Evolutionary conservation across 306 rosid species (phyloP), one percentile per base, ranked within the genome.

Genomic region (Macrotyloma uniflorum): DNA sequence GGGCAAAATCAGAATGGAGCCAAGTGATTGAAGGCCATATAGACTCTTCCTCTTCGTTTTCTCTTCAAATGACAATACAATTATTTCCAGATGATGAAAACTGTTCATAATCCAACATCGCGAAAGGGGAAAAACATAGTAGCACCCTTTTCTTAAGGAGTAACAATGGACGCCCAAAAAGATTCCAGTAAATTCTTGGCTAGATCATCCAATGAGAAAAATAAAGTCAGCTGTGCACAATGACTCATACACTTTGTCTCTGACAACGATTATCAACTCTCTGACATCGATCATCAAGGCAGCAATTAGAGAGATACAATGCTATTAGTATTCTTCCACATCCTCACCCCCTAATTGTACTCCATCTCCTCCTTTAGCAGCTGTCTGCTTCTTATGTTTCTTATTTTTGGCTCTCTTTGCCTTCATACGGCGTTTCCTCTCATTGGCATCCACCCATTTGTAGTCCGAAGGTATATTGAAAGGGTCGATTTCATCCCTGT

Each of bases 381-480:
- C 83, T 1, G 90, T 74, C 55, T 84, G 94, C 84, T 87, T 93
- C 89, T 85, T 90, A 54, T 91, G 89, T 83, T 88, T 96, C 88
- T 77, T 93, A 89, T 72, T 89, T 86, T 83, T 93, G 68, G 97
- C 99, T 85, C 89, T 93, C 90, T 96, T 96, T 38, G 94, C 97
- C 82, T 93, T 96, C 87, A 89, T 75, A 3, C 99, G 90, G 70
- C 97, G 97, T 83, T 96, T 96, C 88, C 87, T 93, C 96, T 96
- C 98, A 24, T 85, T 96, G 42, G 93, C 97, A 82, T 96, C 98
- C 23, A 93, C 97, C 99, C 99, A 96, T 66, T 91, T 87, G 80
- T 96, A 96, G 76, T 96, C 96, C 11, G 89, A 87, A n/a, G 99
- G 99, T 79, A 96, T 88, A 72, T 67, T 85, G 89, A 96, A 96